Base-by-base conservation (phyloP, 176 grass and related monocot species). In the Themeda triandra region DNA sequence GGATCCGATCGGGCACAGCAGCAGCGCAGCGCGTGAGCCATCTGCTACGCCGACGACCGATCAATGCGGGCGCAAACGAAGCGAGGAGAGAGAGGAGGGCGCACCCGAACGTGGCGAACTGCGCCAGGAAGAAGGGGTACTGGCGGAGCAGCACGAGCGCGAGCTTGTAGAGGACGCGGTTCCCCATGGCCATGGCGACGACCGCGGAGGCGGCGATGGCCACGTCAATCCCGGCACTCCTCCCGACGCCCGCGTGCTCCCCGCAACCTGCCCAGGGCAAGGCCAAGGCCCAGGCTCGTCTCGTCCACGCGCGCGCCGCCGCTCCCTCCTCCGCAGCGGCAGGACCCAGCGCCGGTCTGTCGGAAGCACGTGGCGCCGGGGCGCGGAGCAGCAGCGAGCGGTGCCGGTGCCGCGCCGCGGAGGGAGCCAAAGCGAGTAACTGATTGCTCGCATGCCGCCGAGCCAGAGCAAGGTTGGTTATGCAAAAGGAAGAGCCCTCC, bases 101-200 rank as follows among this genome's bases (percentile, higher is more conserved):
- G 39, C 42, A 73, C 96, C 96, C 96, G 83, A 98, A 87, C 67
- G 93, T 98, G 83, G 96, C 91, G 83, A 98, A 71, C 81, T 98
- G 96, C 31, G 96, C 93, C 39, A 98, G 93, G 91, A 98, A 98
- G 96, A 98, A 98, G 19, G 96, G 96, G 80, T 96, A 96, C 40
- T 96, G 15, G 46, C 87, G 92, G 54, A 98, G 96, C 28, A 93
- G 96, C 36, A 96, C 93, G 54, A 98, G 96, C 46, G 96, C 96
- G 49, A 98, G 93, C 91, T 98, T 98, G 81, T 98, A 91, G n/a
- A 98, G 93, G 12, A 98, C 91, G 45, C 93, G 89, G 78, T 98
- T 98, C 48, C 74, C 96, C 17, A 91, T 95, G 28, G 83, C 93
- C 69, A 92, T 83, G 69, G 85, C 82, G 37, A 90, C 91, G 42